These are phyloP conservation scores for Wallacemonas rigidus DNA, from an alignment of 208 protist genomes.

Conservation along the genomic window DNA sequence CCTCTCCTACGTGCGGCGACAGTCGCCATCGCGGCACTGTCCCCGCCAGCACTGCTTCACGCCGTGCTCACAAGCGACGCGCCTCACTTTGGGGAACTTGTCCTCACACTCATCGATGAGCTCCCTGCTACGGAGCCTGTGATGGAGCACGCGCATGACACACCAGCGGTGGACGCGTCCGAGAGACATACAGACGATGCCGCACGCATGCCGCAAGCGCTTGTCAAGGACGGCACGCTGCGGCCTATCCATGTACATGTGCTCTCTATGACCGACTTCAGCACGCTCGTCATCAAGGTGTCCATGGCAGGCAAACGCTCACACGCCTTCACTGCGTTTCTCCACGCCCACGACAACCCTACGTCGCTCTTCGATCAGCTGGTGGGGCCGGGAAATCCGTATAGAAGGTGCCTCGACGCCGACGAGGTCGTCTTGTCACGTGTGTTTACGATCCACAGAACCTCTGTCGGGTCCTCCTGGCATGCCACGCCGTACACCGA, in stretches of 20 bases:
- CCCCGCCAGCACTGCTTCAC: constrained; percentile 22
- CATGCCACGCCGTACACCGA: neutral
- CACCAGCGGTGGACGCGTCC: neutral
- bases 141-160: neutral
- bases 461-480: neutral
- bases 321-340: constrained; percentile 9
- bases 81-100: constrained; percentile 11
- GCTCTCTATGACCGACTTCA: constrained; percentile 35
- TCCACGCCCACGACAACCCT: neutral
- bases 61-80: constrained; percentile 1
- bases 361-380: constrained; percentile 10
- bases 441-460: constrained; percentile 1
- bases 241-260: constrained; percentile 22
- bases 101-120: constrained; percentile 3
- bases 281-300: constrained; percentile 23
- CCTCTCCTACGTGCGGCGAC: constrained; percentile 40
- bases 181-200: neutral
- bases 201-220: neutral
- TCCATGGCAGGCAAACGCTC: constrained; percentile 18
- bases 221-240: constrained; percentile 5
- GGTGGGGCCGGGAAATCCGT: neutral
- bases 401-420: neutral
- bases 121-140: neutral
- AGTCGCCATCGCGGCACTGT: constrained; percentile 25
- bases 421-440: constrained; percentile 17